Evolutionary conservation across 495 filamentous ascomycete species (phyloP), one percentile per base, ranked within the genome.

Genomic region (Xylaria telfairii): DNA sequence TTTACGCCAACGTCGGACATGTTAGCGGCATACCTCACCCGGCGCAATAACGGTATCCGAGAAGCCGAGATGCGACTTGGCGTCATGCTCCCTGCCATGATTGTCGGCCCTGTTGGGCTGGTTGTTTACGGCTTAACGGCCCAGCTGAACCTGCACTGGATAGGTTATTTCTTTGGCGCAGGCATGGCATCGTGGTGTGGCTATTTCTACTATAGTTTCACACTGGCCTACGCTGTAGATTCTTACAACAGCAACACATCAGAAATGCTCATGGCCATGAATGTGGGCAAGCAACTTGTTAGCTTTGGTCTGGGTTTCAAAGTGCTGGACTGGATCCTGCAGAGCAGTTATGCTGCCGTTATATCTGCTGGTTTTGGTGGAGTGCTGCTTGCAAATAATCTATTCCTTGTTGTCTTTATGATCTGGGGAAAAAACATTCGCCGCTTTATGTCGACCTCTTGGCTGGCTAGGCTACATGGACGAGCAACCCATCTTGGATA

Each of bases 31-130:
- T 79, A 82, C 73, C 81, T 87, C 3, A 89, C 87, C 3, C 82
- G 82, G 28, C 79, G 81, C 34, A 90, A 90, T 78, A 78, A 81
- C 68, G 81, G 83, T 51, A 85, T 89, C 72, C 86, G 88, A 65
- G 88, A 90, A 74, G 85, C 88, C 44, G 88, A 90, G 74, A 89
- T 90, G 87, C 86, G 88, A 3, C 80, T 90, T 2, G 85, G 86
- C 8, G 87, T 86, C 17, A 80, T 90, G 69, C 78, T 89, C 15
- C 82, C 84, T n/a, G 83, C 83, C 1, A 85, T 88, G 81, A 70
- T 90, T 0, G 79, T 89, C 54, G 83, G 85, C 0, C 87, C 88
- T 0, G 82, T 81, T 0, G 88, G 87, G 0, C 80, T 88, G 4
- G 78, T 90, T 62, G 74, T 88, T 28, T 90, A 88, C 73, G 88